Evolutionary conservation across 2,329 filamentous ascomycete species (phyloP).

Genomic region (Alternaria ethzedia): DNA sequence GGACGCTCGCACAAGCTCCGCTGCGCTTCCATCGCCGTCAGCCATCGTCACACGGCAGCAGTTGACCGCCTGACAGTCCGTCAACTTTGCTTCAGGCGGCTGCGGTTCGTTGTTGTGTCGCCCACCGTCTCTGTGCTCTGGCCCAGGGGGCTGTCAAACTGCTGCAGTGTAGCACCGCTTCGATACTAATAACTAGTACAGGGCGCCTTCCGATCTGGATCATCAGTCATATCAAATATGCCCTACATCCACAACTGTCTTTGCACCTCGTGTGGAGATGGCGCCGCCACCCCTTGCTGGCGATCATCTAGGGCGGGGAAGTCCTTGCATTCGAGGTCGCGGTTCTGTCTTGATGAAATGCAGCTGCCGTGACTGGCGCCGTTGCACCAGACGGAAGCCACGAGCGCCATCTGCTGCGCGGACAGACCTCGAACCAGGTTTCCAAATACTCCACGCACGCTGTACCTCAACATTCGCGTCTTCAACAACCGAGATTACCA

Average conservation of each 20-base stretch:
- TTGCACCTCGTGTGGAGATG: slow-evolving; percentile 5
- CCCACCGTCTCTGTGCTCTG: slow-evolving; percentile 27
- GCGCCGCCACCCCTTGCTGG: slow-evolving; percentile 10
- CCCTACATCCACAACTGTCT: slow-evolving; percentile 7
- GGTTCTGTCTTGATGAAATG: slow-evolving; percentile 9
- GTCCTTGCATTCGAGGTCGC: slow-evolving; percentile 15
- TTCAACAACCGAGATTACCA: not conserved
- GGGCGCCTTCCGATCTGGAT: slow-evolving; percentile 11
- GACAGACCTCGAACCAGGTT: slow-evolving; percentile 29
- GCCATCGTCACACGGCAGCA: slow-evolving; percentile 35
- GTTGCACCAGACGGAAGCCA: slow-evolving; percentile 39
- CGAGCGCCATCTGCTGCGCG: slow-evolving; percentile 37
- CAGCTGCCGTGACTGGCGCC: slow-evolving; percentile 24
- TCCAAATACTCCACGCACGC: slow-evolving; percentile 21
- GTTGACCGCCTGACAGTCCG: slow-evolving; percentile 43
- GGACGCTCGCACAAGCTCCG: slow-evolving; percentile 28
- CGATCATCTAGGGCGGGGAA: slow-evolving; percentile 2
- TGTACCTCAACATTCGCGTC: not conserved
- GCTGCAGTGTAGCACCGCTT: slow-evolving; percentile 35
- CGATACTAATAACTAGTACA: slow-evolving; percentile 1
- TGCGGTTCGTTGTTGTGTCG: slow-evolving; percentile 26
- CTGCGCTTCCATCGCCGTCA: slow-evolving; percentile 26
- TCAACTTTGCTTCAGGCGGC: slow-evolving; percentile 24
- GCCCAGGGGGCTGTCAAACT: slow-evolving; percentile 40
- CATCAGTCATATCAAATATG: slow-evolving; percentile 12